These are phyloP conservation scores for Aegilops umbellulata DNA, from an alignment of 176 grass and related monocot species.

Conservation along the genomic window DNA sequence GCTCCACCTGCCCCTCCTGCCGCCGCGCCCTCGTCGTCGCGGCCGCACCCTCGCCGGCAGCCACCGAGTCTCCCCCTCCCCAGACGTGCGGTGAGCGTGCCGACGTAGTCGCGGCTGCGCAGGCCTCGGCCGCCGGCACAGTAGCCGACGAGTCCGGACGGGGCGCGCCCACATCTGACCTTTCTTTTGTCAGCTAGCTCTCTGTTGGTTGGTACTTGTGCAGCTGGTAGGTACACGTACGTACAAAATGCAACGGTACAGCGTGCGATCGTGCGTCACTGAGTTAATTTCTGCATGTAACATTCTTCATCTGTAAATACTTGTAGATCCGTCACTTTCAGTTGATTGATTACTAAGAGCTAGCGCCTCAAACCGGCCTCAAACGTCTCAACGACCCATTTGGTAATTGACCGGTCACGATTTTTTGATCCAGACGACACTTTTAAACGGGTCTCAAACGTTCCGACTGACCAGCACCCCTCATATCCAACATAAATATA, in stretches of 20 bases:
- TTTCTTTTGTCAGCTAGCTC: neutral
- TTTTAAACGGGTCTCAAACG: too few relatives aligned
- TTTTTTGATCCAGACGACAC: too few relatives aligned
- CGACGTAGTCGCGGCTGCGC: neutral
- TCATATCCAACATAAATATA: too few relatives aligned
- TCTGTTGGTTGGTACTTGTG: neutral
- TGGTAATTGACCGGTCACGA: too few relatives aligned
- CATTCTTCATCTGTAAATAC: neutral
- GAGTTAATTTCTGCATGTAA: neutral
- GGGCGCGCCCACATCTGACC: neutral
- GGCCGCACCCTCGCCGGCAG: neutral
- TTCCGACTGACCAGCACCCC: too few relatives aligned
- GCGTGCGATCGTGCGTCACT: neutral
- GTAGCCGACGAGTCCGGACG: neutral
- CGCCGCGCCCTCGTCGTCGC: constrained; percentile 47
- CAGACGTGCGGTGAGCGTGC: neutral
- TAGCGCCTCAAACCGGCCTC: too few relatives aligned
- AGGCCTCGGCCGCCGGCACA: neutral
- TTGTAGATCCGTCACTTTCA: neutral
- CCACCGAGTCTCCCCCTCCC: neutral
- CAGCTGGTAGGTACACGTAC: neutral
- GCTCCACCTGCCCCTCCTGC: constrained; percentile 80
- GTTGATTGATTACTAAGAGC: neutral
- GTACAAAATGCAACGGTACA: neutral
- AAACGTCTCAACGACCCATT: too few relatives aligned